A percentile compares a stretch with the other conserved stretches of the same genome.
These are phyloP conservation scores for Calonectria montana DNA, from an alignment of 2,329 filamentous ascomycete species.

Conservation along the genomic window DNA sequence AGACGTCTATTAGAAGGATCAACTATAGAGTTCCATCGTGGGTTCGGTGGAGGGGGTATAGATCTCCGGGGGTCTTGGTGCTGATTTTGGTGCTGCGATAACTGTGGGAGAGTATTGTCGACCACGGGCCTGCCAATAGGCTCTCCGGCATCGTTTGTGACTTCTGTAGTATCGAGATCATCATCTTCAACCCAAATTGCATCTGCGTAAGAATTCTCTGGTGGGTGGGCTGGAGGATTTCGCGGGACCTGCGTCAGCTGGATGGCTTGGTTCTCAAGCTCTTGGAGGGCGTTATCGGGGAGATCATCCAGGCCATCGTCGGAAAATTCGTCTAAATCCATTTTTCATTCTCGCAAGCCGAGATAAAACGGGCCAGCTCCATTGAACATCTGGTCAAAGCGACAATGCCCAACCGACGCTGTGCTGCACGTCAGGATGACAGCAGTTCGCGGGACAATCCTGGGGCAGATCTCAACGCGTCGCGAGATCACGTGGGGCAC, in stretches of 20 bases:
- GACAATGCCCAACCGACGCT: slow-evolving; percentile 5
- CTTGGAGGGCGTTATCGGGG: slow-evolving; percentile 66
- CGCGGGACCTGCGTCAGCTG: slow-evolving; percentile 63
- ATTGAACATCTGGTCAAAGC: slow-evolving; percentile 30
- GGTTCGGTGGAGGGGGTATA: slow-evolving; percentile 49
- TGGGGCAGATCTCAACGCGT: slow-evolving; percentile 33
- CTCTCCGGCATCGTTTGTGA: slow-evolving; percentile 61
- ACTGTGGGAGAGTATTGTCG: slow-evolving; percentile 51
- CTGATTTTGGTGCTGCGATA: slow-evolving; percentile 36
- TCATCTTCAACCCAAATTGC: slow-evolving; percentile 65
- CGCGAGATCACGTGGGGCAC: slow-evolving; percentile 45
- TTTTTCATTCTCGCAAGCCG: slow-evolving; percentile 39
- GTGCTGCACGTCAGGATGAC: slow-evolving; percentile 9
- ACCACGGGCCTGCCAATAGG: slow-evolving; percentile 50
- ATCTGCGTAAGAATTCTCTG: slow-evolving; percentile 46
- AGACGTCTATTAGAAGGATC: slow-evolving; percentile 38
- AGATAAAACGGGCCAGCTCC: slow-evolving; percentile 26
- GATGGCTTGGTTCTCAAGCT: slow-evolving; percentile 73
- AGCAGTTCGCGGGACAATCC: slow-evolving; percentile 10
- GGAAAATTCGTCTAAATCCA: slow-evolving; percentile 67
- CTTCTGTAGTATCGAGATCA: slow-evolving; percentile 68
- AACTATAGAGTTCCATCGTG: slow-evolving; percentile 52
- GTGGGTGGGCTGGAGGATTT: slow-evolving; percentile 36
- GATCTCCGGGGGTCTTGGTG: slow-evolving; percentile 39
- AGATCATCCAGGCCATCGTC: slow-evolving; percentile 74